Evolutionary conservation across 2,329 filamentous ascomycete genomes (phyloP).

Genomic region (Pseudonectria foliicola): DNA sequence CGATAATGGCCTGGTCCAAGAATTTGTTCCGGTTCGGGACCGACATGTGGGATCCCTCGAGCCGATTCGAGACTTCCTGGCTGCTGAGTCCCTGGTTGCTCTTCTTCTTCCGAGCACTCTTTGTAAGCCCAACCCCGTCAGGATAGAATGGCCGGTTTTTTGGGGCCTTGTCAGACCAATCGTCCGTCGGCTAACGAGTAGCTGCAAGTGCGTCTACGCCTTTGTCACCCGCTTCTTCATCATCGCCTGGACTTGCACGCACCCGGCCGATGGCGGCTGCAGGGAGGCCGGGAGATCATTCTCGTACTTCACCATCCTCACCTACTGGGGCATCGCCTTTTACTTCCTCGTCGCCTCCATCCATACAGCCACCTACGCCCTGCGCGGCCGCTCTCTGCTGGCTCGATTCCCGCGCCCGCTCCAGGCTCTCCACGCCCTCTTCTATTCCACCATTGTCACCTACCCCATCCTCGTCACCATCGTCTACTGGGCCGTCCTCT

Average conservation of each 20-base stretch:
- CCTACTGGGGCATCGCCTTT: conserved; percentile 76
- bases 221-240: conserved; percentile 63
- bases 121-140: conserved; percentile 36
- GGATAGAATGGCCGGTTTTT: too few species aligned
- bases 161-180: too few species aligned
- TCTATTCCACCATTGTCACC: conserved; percentile 55
- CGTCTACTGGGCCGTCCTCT: conserved; percentile 63
- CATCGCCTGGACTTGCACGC: conserved; percentile 58
- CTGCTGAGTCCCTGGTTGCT: conserved; percentile 60
- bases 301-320: conserved; percentile 76
- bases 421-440: conserved; percentile 57
- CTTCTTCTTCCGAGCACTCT: conserved; percentile 47
- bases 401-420: conserved; percentile 53
- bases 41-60: conserved; percentile 45
- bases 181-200: neutral
- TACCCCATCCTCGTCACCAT: conserved; percentile 64
- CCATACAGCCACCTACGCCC: conserved; percentile 64
- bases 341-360: conserved; percentile 63
- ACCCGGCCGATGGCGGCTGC: conserved; percentile 37
- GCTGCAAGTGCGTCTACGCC: conserved; percentile 52
- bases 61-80: conserved; percentile 77
- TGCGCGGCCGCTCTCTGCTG: conserved; percentile 46
- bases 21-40: conserved; percentile 33
- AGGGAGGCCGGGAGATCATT: conserved; percentile 49
- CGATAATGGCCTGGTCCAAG: conserved; percentile 12